phyloP scores from a whole-genome alignment of 129 eudicot genomes.

The Erigeron canadensis region DNA sequence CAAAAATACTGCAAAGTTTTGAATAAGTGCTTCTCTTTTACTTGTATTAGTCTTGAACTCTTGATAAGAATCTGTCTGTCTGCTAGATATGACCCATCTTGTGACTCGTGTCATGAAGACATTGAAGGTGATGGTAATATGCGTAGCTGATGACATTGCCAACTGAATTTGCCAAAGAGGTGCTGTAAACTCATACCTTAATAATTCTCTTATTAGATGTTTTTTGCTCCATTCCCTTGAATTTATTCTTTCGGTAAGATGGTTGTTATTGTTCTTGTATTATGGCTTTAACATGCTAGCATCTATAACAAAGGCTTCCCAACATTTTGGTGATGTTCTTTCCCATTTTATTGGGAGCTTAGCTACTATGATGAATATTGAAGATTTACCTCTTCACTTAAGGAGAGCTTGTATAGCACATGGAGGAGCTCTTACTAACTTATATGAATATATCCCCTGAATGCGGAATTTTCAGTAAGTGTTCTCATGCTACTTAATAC shows the following conservation, averaged over 20 bases:
- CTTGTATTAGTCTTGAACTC: slow-evolving; percentile 1
- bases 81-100: slow-evolving; percentile 59
- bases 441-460: slow-evolving; percentile 83
- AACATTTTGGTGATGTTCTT: slow-evolving; percentile 92
- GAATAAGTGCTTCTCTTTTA: slow-evolving; percentile 3
- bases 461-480: slow-evolving; percentile 78
- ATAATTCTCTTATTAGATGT: too few species aligned
- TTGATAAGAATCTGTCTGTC: slow-evolving; percentile 19
- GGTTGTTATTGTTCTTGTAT: slow-evolving; percentile 6
- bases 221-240: neutral
- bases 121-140: slow-evolving; percentile 69
- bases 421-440: slow-evolving; percentile 67
- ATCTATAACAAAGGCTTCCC: slow-evolving; percentile 73
- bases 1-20: neutral
- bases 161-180: slow-evolving; percentile 84
- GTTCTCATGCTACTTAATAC: slow-evolving; percentile 7
- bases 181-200: slow-evolving; percentile 12
- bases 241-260: slow-evolving; percentile 13
- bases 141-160: slow-evolving; percentile 74
- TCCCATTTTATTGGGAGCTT: slow-evolving; percentile 72
- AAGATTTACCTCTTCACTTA: slow-evolving; percentile 66
- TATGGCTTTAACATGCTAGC: slow-evolving; percentile 24
- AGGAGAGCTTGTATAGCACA: slow-evolving; percentile 87
- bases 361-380: slow-evolving; percentile 50
- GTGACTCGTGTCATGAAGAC: slow-evolving; percentile 53